Evolutionary conservation across 1,139 yeast genomes (phyloP), one percentile per base, ranked within the genome.

Genomic region (Ogataea hybrid): DNA sequence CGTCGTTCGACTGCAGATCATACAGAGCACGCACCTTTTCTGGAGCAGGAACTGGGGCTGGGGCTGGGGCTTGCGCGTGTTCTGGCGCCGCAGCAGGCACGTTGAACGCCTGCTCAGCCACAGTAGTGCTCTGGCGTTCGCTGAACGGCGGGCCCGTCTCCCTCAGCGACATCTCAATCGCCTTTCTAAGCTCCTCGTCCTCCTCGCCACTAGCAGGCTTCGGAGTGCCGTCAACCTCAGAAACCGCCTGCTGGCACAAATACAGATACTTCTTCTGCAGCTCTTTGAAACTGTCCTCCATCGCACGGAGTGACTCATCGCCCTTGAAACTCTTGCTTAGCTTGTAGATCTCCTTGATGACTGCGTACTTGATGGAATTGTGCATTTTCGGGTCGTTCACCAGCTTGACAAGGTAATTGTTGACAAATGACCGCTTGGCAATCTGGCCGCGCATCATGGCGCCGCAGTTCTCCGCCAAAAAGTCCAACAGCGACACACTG

Each of bases 391-490:
- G 62, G 54, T 81, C 87, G 14, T 71, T 72, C 25, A 87, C 68
- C 50, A 82, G 68, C 44, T 71, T 70, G 28, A 79, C 57, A 37
- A 92, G 67, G 17, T 72, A 70, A 34, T 71, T 69, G 22, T 52
- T 47, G 22, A 89, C 76, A 59, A 89, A 88, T 9, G 73, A 59
- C 51, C 77, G 78, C 17, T 89, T 71, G 27, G 96, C 90, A 34
- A 90, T 80, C 54, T 84, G 88, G 49, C 86, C 89, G 54, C 81
- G 82, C 77, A 86, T 78, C 52, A 89, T 71, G 2, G 95, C 81
- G 1, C 97, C 97, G 65, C 97, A 90, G 61, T 92, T 92, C 63
- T 90, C 96, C 0, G 96, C 96, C 28, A 88, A 64, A 0, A 96
- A 83, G 15, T 79, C 75, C 15, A 87, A 66, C 42, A 92, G 66